Evolutionary conservation across 495 filamentous ascomycete species (phyloP), one percentile per base, ranked within the genome.

Genomic region (Annulohypoxylon nitens): DNA sequence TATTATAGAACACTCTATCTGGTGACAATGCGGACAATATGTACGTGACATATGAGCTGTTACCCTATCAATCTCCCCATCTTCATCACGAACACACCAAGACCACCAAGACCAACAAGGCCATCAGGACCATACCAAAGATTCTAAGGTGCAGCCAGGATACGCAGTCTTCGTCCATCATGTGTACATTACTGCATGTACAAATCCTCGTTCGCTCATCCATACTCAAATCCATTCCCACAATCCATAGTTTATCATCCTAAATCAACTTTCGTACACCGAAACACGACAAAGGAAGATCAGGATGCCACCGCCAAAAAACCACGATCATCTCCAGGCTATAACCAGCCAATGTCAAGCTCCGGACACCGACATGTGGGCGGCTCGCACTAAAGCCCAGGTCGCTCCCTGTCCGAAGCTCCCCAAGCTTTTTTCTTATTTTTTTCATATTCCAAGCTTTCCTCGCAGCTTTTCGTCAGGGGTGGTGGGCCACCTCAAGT

Each of bases 321-420:
- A 14, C 61, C 8, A 69, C 54, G 64, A 69, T 60, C 33, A 50
- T 20, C 51, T n/a, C n/a, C n/a, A n/a, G n/a, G n/a, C n/a, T 69
- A 12, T 25, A 54, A 47, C 5, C 61, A 66, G 66, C 66, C 71
- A 74, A 74, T 74, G 61, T 39, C 34, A 33, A 70, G 61, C 68
- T 41, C n/a, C 54, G n/a, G 60, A 65, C 36, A 58, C 26, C 55
- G 25, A 67, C 70, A 67, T 72, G 64, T 67, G 70, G 57, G 65
- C 25, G 6, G 36, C 9, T 39, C 36, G 36, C 36, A 39, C 11
- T 12, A 12, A 26, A 60, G 59, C 69, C 69, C 53, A 64, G 70
- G 51, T 59, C 33, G 64, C 50, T 73, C 70, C 43, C 39, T 26
- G 70, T 62, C 51, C 41, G 53, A 25, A 68, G 45, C 43, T 36